Percentiles rank a stretch among this genome's conserved stretches.
These are phyloP conservation scores for Madurella fahalii DNA, from an alignment of 2,329 filamentous ascomycete genomes.

Conservation along the genomic window DNA sequence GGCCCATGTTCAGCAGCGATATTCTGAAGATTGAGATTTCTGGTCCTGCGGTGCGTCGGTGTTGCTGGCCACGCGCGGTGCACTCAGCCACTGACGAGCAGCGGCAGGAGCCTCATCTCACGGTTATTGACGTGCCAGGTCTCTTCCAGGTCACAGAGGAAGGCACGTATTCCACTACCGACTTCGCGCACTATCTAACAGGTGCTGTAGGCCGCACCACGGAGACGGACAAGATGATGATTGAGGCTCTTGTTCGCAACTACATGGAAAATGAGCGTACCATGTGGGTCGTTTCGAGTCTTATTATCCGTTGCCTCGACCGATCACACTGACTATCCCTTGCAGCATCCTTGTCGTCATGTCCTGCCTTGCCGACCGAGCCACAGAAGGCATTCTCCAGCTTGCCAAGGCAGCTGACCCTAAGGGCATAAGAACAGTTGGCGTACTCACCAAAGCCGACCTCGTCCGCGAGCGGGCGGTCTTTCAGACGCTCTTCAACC, in stretches of 20 bases:
- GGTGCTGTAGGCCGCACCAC: conserved; percentile 33
- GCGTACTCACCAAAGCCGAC: conserved; percentile 58
- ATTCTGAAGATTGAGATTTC: conserved; percentile 42
- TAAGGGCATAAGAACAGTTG: conserved; percentile 39
- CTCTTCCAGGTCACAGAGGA: conserved; percentile 42
- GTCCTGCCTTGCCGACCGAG: conserved; percentile 36
- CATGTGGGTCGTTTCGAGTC: conserved; percentile 34
- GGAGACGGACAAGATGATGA: conserved; percentile 41
- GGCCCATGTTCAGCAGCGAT: conserved; percentile 43
- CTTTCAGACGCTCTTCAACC: conserved; percentile 37
- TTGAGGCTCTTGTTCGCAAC: conserved; percentile 39
- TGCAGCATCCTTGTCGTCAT: conserved; percentile 42
- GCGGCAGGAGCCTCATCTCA: conserved; percentile 40
- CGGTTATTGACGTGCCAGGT: conserved; percentile 52
- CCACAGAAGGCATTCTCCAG: conserved; percentile 38
- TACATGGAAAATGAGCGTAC: conserved; percentile 46
- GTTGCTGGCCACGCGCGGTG: background rate
- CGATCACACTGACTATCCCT: background rate
- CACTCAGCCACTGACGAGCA: conserved; percentile 11
- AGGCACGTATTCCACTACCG: conserved; percentile 24
- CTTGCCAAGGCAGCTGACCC: conserved; percentile 39
- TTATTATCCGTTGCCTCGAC: background rate
- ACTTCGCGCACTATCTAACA: background rate
- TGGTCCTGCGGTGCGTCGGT: conserved; percentile 37
- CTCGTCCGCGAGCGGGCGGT: conserved; percentile 42